Percentiles rank a stretch among this genome's conserved stretches.
Conservation (phyloP, 75 land plant genomes). For the Isoetes taiwanensis region DNA sequence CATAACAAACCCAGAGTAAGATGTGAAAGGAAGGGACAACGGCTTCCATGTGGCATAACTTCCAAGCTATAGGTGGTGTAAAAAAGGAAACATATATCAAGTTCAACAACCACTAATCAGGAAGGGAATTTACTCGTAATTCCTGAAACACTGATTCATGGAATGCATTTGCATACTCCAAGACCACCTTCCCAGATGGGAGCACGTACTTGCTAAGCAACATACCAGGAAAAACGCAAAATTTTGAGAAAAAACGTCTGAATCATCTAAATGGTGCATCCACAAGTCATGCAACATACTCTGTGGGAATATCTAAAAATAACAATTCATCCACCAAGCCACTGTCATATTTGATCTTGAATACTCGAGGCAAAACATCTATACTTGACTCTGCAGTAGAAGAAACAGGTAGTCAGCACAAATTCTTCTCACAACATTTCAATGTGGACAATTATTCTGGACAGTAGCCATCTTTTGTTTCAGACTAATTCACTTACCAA, state of each 20-base stretch:
- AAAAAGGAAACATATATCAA: neutral
- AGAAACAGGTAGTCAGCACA: neutral
- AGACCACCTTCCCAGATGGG: slow-evolving; percentile 25
- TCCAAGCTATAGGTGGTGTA: neutral
- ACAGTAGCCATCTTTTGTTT: neutral
- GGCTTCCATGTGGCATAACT: neutral
- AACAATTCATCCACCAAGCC: slow-evolving; percentile 29
- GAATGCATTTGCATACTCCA: slow-evolving; percentile 32
- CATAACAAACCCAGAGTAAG: slow-evolving; percentile 3
- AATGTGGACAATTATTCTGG: no score
- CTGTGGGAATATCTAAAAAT: slow-evolving; percentile 28
- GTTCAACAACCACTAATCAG: slow-evolving; percentile 9
- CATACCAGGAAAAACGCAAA: neutral
- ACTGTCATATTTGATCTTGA: slow-evolving; percentile 40
- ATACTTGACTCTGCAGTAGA: slow-evolving; percentile 27
- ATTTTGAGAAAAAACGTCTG: no score
- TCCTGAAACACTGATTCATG: slow-evolving; percentile 34
- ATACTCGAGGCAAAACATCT: slow-evolving; percentile 35
- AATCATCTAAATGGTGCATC: no score
- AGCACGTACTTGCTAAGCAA: slow-evolving; percentile 21
- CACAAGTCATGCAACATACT: slow-evolving; percentile 17
- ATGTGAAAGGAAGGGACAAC: neutral
- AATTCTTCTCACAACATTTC: no score
- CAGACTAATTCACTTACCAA: slow-evolving; percentile 17
- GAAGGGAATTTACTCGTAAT: slow-evolving; percentile 27